Conservation (phyloP, 2,329 filamentous ascomycete genomes). For the Sarocladium kiliense region DNA sequence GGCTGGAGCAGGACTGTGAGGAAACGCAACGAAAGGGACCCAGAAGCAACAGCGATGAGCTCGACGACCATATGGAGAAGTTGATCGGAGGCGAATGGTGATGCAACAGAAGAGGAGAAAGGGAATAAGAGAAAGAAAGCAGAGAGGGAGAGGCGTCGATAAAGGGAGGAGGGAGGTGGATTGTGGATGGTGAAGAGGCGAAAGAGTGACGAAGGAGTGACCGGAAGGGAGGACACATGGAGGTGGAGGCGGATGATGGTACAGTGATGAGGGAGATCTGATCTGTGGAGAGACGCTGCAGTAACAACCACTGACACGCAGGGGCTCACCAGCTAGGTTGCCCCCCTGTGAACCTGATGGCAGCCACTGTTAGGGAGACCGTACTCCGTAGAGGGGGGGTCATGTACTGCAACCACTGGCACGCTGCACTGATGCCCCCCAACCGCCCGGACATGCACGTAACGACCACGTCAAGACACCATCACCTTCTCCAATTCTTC, state of each 20-base stretch:
- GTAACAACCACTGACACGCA: neutral
- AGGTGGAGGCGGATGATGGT: neutral
- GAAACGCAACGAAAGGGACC: conserved; percentile 1
- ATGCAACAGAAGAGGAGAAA: neutral
- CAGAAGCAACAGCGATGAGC: neutral
- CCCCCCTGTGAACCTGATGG: neutral
- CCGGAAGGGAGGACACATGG: neutral
- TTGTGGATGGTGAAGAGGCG: conserved; percentile 5
- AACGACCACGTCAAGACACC: neutral
- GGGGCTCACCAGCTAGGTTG: neutral
- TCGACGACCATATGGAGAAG: neutral
- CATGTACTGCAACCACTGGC: too few species aligned
- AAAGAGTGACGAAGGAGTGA: conserved; percentile 5
- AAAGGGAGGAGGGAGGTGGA: conserved; percentile 14
- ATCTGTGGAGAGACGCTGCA: neutral
- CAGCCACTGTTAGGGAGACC: neutral
- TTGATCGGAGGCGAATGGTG: neutral
- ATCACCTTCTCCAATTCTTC: neutral
- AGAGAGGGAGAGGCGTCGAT: conserved; percentile 12
- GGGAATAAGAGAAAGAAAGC: conserved; percentile 13
- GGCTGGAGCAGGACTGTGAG: neutral
- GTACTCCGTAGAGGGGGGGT: too few species aligned
- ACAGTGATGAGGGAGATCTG: neutral
- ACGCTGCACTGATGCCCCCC: neutral
- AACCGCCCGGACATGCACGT: neutral